Evolutionary conservation across 1,139 yeast species (phyloP).

Genomic region (Wickerhamiella infanticola): DNA sequence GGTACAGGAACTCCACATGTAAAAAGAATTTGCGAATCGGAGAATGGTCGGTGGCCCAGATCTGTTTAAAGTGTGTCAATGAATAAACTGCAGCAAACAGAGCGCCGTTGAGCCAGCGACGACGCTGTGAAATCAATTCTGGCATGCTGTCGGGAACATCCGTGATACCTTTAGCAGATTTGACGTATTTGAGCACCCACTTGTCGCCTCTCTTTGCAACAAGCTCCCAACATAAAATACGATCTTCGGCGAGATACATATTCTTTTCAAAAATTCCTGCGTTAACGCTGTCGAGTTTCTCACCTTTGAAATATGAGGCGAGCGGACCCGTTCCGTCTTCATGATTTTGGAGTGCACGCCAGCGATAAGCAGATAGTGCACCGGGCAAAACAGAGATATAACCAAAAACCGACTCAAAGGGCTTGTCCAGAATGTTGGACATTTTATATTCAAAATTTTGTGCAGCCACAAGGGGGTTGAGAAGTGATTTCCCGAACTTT

Average conservation of each 20-base stretch:
- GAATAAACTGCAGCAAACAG: constrained; percentile 90
- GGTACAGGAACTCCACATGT: constrained; percentile 73
- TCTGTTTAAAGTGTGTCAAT: constrained; percentile 57
- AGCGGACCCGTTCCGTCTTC: constrained; percentile 55
- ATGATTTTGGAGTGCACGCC: constrained; percentile 47
- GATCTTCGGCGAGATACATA: constrained; percentile 95
- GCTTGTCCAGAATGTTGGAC: constrained; percentile 69
- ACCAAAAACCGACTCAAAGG: constrained; percentile 71
- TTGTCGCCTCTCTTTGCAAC: constrained; percentile 75
- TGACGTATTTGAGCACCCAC: constrained; percentile 89
- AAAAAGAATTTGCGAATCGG: constrained; percentile 56
- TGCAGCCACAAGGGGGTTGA: constrained; percentile 68
- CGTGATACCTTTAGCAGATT: constrained; percentile 89
- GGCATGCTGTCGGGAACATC: constrained; percentile 90
- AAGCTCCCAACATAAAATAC: constrained; percentile 93
- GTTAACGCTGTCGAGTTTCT: constrained; percentile 37
- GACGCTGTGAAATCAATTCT: constrained; percentile 85
- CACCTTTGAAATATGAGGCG: constrained; percentile 68
- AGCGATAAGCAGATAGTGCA: constrained; percentile 74
- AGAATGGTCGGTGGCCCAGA: constrained; percentile 83
- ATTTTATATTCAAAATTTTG: constrained; percentile 77
- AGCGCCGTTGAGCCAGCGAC: constrained; percentile 98
- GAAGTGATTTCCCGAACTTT: constrained; percentile 34
- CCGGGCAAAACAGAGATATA: constrained; percentile 74
- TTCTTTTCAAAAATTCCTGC: constrained; percentile 85